These are phyloP conservation scores for Backusella liffmaniae DNA, from an alignment of 192 early-diverging fungal species.

Conservation along the genomic window DNA sequence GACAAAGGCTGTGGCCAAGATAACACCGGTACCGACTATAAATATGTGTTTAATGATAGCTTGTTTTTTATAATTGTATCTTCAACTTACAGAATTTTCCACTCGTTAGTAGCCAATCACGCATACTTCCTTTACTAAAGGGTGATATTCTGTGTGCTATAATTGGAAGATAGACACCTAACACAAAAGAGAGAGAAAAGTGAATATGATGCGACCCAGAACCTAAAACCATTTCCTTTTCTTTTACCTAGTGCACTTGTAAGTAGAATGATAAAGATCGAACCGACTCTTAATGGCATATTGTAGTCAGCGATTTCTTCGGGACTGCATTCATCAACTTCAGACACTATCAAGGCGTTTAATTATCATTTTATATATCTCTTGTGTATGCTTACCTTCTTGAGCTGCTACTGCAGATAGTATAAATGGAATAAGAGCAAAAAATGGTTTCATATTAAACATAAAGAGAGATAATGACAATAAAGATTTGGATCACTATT, in stretches of 20 bases:
- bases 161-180: conserved; percentile 30
- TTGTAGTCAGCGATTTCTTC: conserved; percentile 25
- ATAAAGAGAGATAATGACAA: no score
- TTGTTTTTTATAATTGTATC: neutral
- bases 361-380: no score
- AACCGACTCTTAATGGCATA: conserved; percentile 25
- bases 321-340: neutral
- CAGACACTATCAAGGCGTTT: neutral
- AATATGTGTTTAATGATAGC: neutral
- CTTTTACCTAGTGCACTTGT: conserved; percentile 26
- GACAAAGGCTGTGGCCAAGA: conserved; percentile 76
- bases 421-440: no score
- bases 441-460: no score
- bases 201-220: neutral
- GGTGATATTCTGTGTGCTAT: conserved; percentile 18
- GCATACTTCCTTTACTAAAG: conserved; percentile 19
- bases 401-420: no score
- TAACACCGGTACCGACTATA: conserved; percentile 52
- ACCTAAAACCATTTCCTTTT: neutral
- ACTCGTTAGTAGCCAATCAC: conserved; percentile 16
- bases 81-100: conserved; percentile 36
- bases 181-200: neutral
- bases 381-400: no score
- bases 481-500: no score
- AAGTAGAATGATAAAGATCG: conserved; percentile 31